phyloP scores from a whole-genome alignment of 352 stramenopile species.

The Phytopythium chamaehyphon region DNA sequence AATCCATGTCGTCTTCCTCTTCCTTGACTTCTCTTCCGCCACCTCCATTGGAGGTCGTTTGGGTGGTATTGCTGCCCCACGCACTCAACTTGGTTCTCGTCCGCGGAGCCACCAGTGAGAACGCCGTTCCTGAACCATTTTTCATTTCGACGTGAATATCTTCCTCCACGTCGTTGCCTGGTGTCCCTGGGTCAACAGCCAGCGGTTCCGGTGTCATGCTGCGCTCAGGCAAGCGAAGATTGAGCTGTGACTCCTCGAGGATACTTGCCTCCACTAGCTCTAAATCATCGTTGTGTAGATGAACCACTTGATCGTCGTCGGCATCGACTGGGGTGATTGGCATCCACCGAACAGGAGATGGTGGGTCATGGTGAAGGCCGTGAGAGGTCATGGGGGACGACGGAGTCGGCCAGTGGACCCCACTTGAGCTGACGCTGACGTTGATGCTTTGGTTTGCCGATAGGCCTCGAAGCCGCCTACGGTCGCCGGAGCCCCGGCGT shows the following conservation, averaged over 20 bases:
- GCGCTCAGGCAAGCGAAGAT: conserved; percentile 48
- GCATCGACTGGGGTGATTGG: conserved; percentile 27
- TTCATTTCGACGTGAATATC: neutral
- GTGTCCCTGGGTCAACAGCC: conserved; percentile 16
- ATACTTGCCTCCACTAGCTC: conserved; percentile 44
- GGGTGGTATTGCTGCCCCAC: conserved; percentile 10
- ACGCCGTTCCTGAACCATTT: neutral
- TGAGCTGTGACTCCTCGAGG: conserved; percentile 43
- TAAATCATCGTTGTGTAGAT: conserved; percentile 25
- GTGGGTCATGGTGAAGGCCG: conserved; percentile 6
- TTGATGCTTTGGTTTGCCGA: neutral
- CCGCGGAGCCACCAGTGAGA: neutral
- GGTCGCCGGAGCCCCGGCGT: conserved; percentile 36
- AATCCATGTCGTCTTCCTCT: conserved; percentile 26
- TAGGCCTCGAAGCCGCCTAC: conserved; percentile 13
- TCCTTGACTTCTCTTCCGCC: conserved; percentile 21
- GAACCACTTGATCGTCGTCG: conserved; percentile 26
- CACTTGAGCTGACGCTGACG: neutral
- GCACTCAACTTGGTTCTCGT: conserved; percentile 8
- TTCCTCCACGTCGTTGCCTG: neutral
- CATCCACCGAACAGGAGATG: conserved; percentile 38
- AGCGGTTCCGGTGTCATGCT: conserved; percentile 56
- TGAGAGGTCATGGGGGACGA: conserved; percentile 2
- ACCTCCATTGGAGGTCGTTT: conserved; percentile 4
- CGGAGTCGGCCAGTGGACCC: neutral